Evolutionary conservation across 2,329 filamentous ascomycete species (phyloP).

Genomic region (Fusarium sterilihyphosum): DNA sequence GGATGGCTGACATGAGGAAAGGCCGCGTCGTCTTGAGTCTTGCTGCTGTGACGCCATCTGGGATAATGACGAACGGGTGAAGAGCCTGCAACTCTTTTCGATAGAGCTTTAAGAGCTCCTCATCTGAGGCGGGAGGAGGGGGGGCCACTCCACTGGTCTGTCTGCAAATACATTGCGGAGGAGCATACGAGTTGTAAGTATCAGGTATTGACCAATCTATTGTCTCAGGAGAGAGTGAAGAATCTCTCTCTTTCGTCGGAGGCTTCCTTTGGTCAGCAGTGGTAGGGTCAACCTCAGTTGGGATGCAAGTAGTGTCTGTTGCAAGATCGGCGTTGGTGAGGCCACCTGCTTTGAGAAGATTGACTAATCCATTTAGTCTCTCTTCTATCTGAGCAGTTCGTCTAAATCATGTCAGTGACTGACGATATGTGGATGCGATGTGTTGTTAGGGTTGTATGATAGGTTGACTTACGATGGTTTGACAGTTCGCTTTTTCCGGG

Average conservation of each 20-base stretch:
- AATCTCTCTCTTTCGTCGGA: conserved; percentile 27
- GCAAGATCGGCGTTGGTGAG: conserved; percentile 40
- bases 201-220: conserved; percentile 50
- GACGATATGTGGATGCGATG: neutral
- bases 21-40: conserved; percentile 54
- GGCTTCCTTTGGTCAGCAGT: conserved; percentile 40
- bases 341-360: conserved; percentile 57
- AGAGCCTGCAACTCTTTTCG: conserved; percentile 54
- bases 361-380: conserved; percentile 59
- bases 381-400: conserved; percentile 62
- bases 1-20: conserved; percentile 60
- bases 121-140: conserved; percentile 56
- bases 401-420: conserved; percentile 43
- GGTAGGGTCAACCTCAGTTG: conserved; percentile 41
- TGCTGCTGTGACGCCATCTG: conserved; percentile 47
- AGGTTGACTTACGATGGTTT: conserved; percentile 59
- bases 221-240: conserved; percentile 14
- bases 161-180: conserved; percentile 59
- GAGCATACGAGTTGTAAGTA: conserved; percentile 58
- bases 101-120: conserved; percentile 57
- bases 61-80: conserved; percentile 60
- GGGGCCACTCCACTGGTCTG: conserved; percentile 52
- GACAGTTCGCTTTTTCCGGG: conserved; percentile 61
- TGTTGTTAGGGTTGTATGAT: neutral
- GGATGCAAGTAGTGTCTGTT: conserved; percentile 43